Conservation (phyloP, 164 flowering plant species). For the Nymphaea colorata region DNA sequence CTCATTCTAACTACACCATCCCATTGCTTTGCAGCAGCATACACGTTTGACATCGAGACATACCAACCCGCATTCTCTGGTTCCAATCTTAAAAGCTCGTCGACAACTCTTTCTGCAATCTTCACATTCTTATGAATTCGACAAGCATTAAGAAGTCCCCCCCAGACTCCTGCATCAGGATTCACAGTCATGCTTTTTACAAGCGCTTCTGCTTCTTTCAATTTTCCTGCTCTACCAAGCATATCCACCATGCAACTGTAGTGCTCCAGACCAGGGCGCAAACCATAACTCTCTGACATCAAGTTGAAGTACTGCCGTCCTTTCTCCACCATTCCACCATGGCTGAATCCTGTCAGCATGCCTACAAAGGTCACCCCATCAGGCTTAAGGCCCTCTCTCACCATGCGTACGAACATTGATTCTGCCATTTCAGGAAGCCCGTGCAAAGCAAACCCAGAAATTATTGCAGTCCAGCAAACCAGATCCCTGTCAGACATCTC, state of each 20-base stretch:
- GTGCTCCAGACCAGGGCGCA: conserved; percentile 6
- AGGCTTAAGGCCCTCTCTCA: conserved; percentile 7
- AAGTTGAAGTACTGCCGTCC: conserved; percentile 9
- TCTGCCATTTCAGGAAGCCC: conserved; percentile 8
- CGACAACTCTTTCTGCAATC: conserved; percentile 5
- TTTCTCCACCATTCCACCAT: conserved; percentile 11
- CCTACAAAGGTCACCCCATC: conserved; percentile 9
- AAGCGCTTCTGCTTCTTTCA: conserved; percentile 10
- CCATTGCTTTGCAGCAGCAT: conserved; percentile 4
- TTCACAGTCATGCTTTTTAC: conserved; percentile 4
- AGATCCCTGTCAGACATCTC: conserved; percentile 9
- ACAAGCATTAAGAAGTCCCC: conserved; percentile 12
- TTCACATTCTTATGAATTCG: conserved; percentile 8
- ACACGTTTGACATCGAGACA: conserved; percentile 10
- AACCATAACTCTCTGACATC: conserved; percentile 2
- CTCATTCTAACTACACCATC: conserved; percentile 7
- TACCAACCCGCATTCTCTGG: conserved; percentile 5
- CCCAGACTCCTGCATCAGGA: conserved; percentile 11
- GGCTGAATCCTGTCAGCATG: conserved; percentile 9
- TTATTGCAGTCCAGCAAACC: conserved; percentile 9
- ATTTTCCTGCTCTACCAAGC: conserved; percentile 10
- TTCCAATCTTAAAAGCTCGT: conserved; percentile 9
- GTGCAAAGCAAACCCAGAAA: conserved; percentile 11
- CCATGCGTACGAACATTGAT: conserved; percentile 6
- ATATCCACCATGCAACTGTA: conserved; percentile 10